A percentile compares a stretch with the other conserved stretches of the same genome.
Conservation (phyloP, 1,284 basidiomycete genomes). For the Earliella scabrosa region DNA sequence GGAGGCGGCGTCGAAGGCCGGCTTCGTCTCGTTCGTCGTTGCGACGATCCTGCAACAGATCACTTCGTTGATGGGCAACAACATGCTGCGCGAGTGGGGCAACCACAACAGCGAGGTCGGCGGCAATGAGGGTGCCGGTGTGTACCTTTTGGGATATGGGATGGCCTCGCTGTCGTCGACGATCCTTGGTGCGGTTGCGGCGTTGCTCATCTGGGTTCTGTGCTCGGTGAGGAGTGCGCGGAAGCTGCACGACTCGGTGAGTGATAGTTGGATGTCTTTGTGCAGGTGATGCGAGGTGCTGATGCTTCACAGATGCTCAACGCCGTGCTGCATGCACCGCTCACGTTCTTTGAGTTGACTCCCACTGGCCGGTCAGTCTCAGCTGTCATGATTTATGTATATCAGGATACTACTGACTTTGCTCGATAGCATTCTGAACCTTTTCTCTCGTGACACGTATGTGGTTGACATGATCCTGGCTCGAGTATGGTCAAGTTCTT, state of each 20-base stretch:
- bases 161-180: conserved; percentile 58
- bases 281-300: not conserved
- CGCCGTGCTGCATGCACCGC: conserved; percentile 80
- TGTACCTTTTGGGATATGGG: conserved; percentile 67
- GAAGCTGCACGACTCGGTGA: conserved; percentile 76
- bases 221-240: conserved; percentile 80
- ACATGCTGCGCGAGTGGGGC: conserved; percentile 81
- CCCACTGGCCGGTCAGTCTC: conserved; percentile 69
- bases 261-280: conserved; percentile 27
- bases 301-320: conserved; percentile 62
- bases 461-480: conserved; percentile 87
- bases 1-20: conserved; percentile 75
- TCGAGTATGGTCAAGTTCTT: conserved; percentile 43
- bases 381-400: not conserved
- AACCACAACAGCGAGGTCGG: conserved; percentile 73
- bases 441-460: conserved; percentile 93
- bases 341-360: conserved; percentile 88
- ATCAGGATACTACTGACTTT: not conserved
- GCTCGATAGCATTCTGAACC: conserved; percentile 69
- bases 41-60: conserved; percentile 59
- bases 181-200: conserved; percentile 55
- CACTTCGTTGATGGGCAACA: conserved; percentile 62
- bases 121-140: conserved; percentile 60
- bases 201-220: conserved; percentile 77
- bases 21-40: conserved; percentile 72